Percentiles rank a stretch among this genome's conserved stretches.
These are phyloP conservation scores for Coemansia guatemalensis DNA, from an alignment of 192 early-diverging fungal species.

Conservation along the genomic window DNA sequence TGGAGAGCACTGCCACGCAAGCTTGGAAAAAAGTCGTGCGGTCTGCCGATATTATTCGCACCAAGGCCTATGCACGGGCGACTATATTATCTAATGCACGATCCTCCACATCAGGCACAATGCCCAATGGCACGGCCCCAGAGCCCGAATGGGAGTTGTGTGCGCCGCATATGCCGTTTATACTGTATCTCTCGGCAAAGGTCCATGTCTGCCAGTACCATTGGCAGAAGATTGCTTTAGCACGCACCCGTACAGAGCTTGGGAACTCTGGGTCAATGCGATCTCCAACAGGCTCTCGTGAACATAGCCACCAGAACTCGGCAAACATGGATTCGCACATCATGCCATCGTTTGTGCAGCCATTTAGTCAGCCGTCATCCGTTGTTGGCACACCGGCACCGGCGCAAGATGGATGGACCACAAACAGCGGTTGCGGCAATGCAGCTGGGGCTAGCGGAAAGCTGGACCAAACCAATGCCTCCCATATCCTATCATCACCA, in stretches of 20 bases:
- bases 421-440: background rate
- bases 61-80: conserved; percentile 32
- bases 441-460: background rate
- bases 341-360: conserved; percentile 47
- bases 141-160: conserved; percentile 57
- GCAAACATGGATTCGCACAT: conserved; percentile 34
- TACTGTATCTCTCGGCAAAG: conserved; percentile 48
- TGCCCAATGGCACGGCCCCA: conserved; percentile 47
- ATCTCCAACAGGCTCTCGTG: background rate
- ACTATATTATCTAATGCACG: conserved; percentile 43
- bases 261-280: background rate
- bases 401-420: conserved; percentile 21
- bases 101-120: conserved; percentile 39
- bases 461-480: background rate
- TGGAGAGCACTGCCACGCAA: conserved; percentile 49
- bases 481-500: background rate
- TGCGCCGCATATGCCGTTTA: conserved; percentile 54
- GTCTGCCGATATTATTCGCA: conserved; percentile 44
- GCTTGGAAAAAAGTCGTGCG: conserved; percentile 54
- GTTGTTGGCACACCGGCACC: conserved; percentile 28
- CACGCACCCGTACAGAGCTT: conserved; percentile 35
- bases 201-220: conserved; percentile 55
- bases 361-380: conserved; percentile 45
- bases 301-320: conserved; percentile 13
- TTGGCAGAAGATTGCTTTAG: conserved; percentile 52